Base-by-base conservation (phyloP, 2,329 filamentous ascomycete genomes). In the Sphaceloma murrayae region DNA sequence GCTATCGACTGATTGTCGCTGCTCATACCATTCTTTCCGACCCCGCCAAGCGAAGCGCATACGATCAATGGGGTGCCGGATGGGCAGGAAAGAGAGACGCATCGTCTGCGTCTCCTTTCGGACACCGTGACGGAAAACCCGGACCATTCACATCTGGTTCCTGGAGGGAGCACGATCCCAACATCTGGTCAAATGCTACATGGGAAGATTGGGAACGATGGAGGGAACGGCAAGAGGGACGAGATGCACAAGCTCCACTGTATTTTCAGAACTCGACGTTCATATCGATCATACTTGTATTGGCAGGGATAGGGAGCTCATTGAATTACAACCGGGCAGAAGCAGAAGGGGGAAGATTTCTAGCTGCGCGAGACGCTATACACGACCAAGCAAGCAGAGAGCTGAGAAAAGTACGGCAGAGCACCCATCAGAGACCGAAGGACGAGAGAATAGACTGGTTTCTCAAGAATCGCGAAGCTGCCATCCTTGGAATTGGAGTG, bases 191-290 rank as follows among this genome's bases (percentile, higher is more conserved):
- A 53, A 96, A 96, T 60, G 91, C 86, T 1, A 96, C 91, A 0
- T 98, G 91, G 91, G 91, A 98, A 60, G 91, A 98, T 59, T 94
- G 87, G 86, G 85, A 94, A 62, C 71, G 71, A 36, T 94, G 82
- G 80, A 30, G 42, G 19, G 31, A 45, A 9, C 13, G 18, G 32
- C 74, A 84, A 54, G 69, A 77, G 24, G 61, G 57, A 55, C 18
- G 45, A 46, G 60, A 58, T 40, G 56, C 49, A 34, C 74, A 77
- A 53, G 64, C 71, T 50, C 73, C 74, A 0, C 54, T 79, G 43
- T 83, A 78, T 62, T 78, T 89, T 64, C 84, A 82, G 47, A 94
- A 94, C 57, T 77, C 78, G 31, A 73, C 78, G 9, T 96, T 96
- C 58, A 75, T 81, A 5, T 68, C 75, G 4, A 62, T 94, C n/a